These are phyloP conservation scores for Loxodes magnus DNA, from an alignment of 73 alveolate genomes.

Conservation along the genomic window DNA sequence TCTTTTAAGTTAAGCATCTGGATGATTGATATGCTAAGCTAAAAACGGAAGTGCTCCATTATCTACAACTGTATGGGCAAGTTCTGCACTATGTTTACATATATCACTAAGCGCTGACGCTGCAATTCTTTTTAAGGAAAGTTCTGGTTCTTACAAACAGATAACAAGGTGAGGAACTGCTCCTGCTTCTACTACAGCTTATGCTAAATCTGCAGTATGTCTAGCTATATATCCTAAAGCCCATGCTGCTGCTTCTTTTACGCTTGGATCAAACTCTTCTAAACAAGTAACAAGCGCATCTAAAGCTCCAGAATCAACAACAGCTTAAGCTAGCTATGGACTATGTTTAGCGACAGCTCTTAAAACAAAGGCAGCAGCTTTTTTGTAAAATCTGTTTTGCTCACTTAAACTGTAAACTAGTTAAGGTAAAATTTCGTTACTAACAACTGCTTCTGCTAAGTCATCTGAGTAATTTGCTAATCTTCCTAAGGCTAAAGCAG, in stretches of 20 bases:
- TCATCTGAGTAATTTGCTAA: slow-evolving; percentile 94
- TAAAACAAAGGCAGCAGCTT: slow-evolving; percentile 99
- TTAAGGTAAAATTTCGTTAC: slow-evolving; percentile 95
- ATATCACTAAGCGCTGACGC: slow-evolving; percentile 97
- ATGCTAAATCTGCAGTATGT: slow-evolving; percentile 91
- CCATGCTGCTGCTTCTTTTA: slow-evolving; percentile 98
- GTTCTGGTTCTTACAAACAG: slow-evolving; percentile 98
- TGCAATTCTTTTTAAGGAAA: slow-evolving; percentile 95
- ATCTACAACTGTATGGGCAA: slow-evolving; percentile 81
- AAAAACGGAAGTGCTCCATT: slow-evolving; percentile 43
- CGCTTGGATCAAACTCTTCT: slow-evolving; percentile 99
- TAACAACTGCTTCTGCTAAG: slow-evolving; percentile 90
- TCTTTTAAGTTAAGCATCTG: slow-evolving; percentile 57
- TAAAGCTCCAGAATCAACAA: slow-evolving; percentile 97
- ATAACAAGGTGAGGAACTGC: slow-evolving; percentile 96
- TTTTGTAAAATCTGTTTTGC: slow-evolving; percentile 94
- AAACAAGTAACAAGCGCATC: slow-evolving; percentile 97
- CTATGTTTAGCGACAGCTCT: slow-evolving; percentile 99
- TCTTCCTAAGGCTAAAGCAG: slow-evolving; percentile 99
- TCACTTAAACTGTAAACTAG: slow-evolving; percentile 92
- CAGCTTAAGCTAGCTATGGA: slow-evolving; percentile 95
- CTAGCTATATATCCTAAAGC: slow-evolving; percentile 93
- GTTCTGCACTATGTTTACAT: slow-evolving; percentile 97
- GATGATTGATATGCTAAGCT: slow-evolving; percentile 28
- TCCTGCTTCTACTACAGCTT: slow-evolving; percentile 96